A percentile compares a stretch with the other conserved stretches of the same genome.
phyloP scores from a whole-genome alignment of 2,329 filamentous ascomycete species.

The Colletotrichum musae region DNA sequence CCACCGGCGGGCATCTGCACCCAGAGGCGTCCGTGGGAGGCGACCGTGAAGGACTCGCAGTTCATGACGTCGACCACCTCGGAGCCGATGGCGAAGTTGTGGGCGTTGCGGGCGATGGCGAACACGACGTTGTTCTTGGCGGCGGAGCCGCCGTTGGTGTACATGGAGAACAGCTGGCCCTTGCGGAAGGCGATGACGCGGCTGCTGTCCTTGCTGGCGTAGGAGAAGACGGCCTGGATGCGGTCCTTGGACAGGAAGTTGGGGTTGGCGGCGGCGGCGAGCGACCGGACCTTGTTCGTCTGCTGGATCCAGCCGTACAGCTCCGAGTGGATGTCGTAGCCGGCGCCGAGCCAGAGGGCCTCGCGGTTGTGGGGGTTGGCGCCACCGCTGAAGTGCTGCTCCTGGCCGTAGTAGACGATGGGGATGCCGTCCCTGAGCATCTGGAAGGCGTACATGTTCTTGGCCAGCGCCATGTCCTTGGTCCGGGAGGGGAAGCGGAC shows the following conservation, averaged over 20 bases:
- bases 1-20: constrained; percentile 39
- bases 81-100: constrained; percentile 53
- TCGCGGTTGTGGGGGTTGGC: constrained; percentile 68
- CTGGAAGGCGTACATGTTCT: constrained; percentile 73
- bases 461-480: constrained; percentile 68
- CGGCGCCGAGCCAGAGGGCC: constrained; percentile 67
- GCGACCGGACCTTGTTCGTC: constrained; percentile 64
- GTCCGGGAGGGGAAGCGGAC: constrained; percentile 63
- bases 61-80: constrained; percentile 57
- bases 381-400: constrained; percentile 69
- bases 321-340: constrained; percentile 60
- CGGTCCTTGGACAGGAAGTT: constrained; percentile 33
- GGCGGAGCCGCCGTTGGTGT: constrained; percentile 56
- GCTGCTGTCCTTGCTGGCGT: constrained; percentile 30
- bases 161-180: constrained; percentile 47
- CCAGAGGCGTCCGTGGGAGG: constrained; percentile 34
- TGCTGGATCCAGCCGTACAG: constrained; percentile 63
- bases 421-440: constrained; percentile 74
- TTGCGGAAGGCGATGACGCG: constrained; percentile 39
- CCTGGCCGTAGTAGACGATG: constrained; percentile 76
- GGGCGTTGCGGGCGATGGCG: constrained; percentile 49
- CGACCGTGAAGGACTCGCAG: constrained; percentile 51
- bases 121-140: constrained; percentile 51
- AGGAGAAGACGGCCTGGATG: constrained; percentile 32
- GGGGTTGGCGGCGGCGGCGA: constrained; percentile 25